Percentiles rank a stretch among this genome's conserved stretches.
phyloP scores from a whole-genome alignment of 352 stramenopile species.

The Pythium sukuiense region DNA sequence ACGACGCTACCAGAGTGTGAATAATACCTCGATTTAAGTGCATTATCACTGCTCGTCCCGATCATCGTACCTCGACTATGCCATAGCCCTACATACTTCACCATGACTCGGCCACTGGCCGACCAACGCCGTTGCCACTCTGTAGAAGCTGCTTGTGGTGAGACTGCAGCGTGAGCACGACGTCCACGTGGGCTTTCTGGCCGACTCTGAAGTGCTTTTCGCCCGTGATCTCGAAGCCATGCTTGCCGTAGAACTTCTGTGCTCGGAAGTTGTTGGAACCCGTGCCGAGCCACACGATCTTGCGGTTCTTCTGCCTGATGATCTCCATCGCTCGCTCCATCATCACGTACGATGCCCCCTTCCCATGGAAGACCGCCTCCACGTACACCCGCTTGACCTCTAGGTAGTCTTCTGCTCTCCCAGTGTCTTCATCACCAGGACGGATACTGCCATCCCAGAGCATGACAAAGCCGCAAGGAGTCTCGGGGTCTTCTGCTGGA shows the following conservation, averaged over 20 bases:
- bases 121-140: too few species aligned
- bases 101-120: too few species aligned
- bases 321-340: constrained; percentile 33
- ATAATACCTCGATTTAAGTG: too few species aligned
- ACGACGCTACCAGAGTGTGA: background rate
- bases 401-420: constrained; percentile 18
- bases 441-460: constrained; percentile 27
- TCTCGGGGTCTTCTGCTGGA: background rate
- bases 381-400: constrained; percentile 39
- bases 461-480: constrained; percentile 32
- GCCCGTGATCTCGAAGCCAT: constrained; percentile 32
- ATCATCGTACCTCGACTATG: too few species aligned
- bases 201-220: constrained; percentile 29
- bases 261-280: constrained; percentile 32
- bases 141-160: background rate
- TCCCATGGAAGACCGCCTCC: constrained; percentile 31
- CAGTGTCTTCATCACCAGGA: constrained; percentile 24
- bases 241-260: constrained; percentile 38
- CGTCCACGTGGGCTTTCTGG: constrained; percentile 14
- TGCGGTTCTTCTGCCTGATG: constrained; percentile 21
- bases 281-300: constrained; percentile 34
- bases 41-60: too few species aligned
- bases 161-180: constrained; percentile 13
- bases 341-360: constrained; percentile 25
- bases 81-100: too few species aligned